Percentiles rank a stretch among this genome's conserved stretches.
phyloP scores from a whole-genome alignment of 768 basidiomycete species.

The Leccinum fibrillosum region DNA sequence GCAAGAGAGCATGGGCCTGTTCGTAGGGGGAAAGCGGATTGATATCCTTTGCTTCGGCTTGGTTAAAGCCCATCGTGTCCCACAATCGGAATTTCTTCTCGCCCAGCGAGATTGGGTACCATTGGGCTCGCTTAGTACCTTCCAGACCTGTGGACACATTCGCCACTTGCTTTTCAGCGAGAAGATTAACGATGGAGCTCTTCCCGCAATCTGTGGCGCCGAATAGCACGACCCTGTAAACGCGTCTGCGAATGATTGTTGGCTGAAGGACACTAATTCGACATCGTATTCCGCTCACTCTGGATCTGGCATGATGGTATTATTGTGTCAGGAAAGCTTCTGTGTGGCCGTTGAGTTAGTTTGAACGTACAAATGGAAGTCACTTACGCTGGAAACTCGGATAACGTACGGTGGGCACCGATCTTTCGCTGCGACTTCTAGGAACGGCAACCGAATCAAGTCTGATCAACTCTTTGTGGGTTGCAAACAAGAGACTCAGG shows the following conservation, averaged over 20 bases:
- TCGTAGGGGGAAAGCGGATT: constrained; percentile 22
- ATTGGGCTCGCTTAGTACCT: constrained; percentile 30
- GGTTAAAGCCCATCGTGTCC: constrained; percentile 35
- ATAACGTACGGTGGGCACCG: too few species aligned
- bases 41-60: constrained; percentile 11
- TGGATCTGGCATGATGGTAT: constrained; percentile 4
- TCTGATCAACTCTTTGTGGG: not conserved
- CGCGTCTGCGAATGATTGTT: constrained; percentile 13
- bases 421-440: not conserved
- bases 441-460: not conserved
- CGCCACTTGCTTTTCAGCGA: constrained; percentile 26
- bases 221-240: constrained; percentile 25
- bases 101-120: constrained; percentile 19
- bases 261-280: not conserved
- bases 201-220: constrained; percentile 29
- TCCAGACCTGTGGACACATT: constrained; percentile 25
- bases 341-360: not conserved
- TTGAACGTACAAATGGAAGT: not conserved
- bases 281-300: constrained; percentile 13
- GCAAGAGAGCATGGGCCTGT: constrained; percentile 33
- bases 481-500: not conserved
- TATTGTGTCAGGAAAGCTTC: not conserved
- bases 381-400: not conserved
- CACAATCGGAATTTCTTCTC: constrained; percentile 25
- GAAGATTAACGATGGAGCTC: constrained; percentile 30